Base-by-base conservation (phyloP, 257 asterid species). In the Dorcoceras hygrometricum region DNA sequence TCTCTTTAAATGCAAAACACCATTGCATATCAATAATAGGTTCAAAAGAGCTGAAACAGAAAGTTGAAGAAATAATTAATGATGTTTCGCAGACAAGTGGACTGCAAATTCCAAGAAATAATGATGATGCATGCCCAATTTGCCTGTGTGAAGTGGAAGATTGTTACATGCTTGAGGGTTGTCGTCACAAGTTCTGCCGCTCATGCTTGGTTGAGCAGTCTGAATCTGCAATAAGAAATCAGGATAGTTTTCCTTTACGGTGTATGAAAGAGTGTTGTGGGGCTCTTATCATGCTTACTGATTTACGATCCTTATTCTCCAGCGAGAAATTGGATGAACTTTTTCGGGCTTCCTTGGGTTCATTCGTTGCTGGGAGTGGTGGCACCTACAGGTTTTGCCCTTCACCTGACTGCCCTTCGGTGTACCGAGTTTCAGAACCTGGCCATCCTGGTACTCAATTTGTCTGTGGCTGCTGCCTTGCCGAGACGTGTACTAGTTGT, bases 361-460 rank as follows among this genome's bases (percentile, higher is more conserved):
- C 95, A 19, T 86, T 75, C 31, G 92, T 94, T 74, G 87, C 92
- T 5, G 87, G 72, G 20, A 86, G 91, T 68, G 79, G 83, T 23
- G 94, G 95, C 8, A 20, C 61, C 23, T 90, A 79, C 82, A 71
- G 90, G 74, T 94, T 88, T 72, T 90, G 97, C 69, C 99, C 99
- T 6, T 90, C 99, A 2, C 97, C 96, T 0, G 99, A 90, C 61
- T 94, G 99, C 63, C 96, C 99, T 48, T 85, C 95, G 0, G 85
- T 94, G 28, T 94, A 94, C 71, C 67, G 78, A 0, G 91, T 80
- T 50, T 76, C 81, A 0, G 85, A 68, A 57, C 60, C 82, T 8
- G 78, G 67, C 4, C 67, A 27, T 23, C 24, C 67, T 3, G 74
- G 76, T 12, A 59, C 70, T 0, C 83, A 76, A 19, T 94, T 86